phyloP scores from a whole-genome alignment of 2,329 filamentous ascomycete species.

The Chaetomium sp. region DNA sequence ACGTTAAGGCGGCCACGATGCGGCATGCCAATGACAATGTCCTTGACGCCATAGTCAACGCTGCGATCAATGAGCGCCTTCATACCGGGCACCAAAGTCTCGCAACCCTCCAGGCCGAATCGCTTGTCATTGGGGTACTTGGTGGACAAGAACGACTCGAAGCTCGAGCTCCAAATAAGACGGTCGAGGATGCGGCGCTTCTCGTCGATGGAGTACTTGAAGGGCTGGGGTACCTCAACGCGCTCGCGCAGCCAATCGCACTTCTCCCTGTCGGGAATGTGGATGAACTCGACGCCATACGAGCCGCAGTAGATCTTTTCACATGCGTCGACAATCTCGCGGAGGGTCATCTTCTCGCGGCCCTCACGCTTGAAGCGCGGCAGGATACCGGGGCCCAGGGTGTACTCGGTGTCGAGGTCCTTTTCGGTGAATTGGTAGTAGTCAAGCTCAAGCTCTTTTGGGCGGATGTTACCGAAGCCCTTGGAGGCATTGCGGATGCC shows the following conservation, averaged over 20 bases:
- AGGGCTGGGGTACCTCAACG: slow-evolving; percentile 88
- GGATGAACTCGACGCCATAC: slow-evolving; percentile 98
- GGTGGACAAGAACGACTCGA: slow-evolving; percentile 90
- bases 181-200: slow-evolving; percentile 97
- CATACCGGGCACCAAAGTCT: slow-evolving; percentile 97
- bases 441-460: slow-evolving; percentile 88
- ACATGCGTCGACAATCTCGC: slow-evolving; percentile 90
- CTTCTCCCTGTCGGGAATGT: slow-evolving; percentile 95
- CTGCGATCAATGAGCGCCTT: slow-evolving; percentile 98
- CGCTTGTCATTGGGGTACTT: slow-evolving; percentile 99
- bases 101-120: slow-evolving; percentile 96
- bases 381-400: slow-evolving; percentile 89
- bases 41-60: slow-evolving; percentile 97
- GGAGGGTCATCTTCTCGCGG: slow-evolving; percentile 92
- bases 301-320: slow-evolving; percentile 96
- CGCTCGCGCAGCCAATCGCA: slow-evolving; percentile 98
- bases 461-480: slow-evolving; percentile 82
- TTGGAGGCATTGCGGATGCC: slow-evolving; percentile 85
- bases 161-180: slow-evolving; percentile 97
- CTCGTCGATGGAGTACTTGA: slow-evolving; percentile 97
- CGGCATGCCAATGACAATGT: slow-evolving; percentile 99
- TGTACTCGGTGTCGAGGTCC: slow-evolving; percentile 90
- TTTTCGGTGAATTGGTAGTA: slow-evolving; percentile 95
- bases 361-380: slow-evolving; percentile 88
- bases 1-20: slow-evolving; percentile 98